Conservation (phyloP, 2,329 filamentous ascomycete genomes). For the Bipolaris oryzae region DNA sequence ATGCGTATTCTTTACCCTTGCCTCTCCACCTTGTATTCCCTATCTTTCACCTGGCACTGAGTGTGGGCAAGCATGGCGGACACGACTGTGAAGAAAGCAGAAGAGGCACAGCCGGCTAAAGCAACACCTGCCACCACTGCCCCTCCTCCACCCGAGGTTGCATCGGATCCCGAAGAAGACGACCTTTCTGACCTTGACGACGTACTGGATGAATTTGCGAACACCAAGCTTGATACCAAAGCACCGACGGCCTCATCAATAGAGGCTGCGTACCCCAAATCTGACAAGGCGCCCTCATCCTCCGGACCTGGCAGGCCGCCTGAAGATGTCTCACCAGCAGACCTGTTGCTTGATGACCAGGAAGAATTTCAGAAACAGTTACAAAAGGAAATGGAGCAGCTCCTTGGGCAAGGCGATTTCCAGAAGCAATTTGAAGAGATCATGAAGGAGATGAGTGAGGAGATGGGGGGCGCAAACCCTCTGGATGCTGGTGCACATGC, state of each 20-base stretch:
- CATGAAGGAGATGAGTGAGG: conserved; percentile 69
- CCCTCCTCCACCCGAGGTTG: conserved; percentile 46
- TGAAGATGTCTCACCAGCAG: conserved; percentile 37
- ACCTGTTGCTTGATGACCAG: conserved; percentile 41
- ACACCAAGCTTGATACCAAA: conserved; percentile 63
- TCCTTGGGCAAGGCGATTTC: conserved; percentile 77
- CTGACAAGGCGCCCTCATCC: conserved; percentile 45
- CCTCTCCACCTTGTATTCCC: not conserved
- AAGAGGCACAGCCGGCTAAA: conserved; percentile 23
- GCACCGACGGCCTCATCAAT: conserved; percentile 34
- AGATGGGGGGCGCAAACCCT: conserved; percentile 32
- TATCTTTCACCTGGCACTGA: not conserved
- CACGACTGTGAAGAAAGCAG: conserved; percentile 22
- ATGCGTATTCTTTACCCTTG: conserved; percentile 2
- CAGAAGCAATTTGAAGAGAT: conserved; percentile 78
- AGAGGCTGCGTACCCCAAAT: conserved; percentile 39
- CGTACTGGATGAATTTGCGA: conserved; percentile 88
- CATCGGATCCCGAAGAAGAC: conserved; percentile 90
- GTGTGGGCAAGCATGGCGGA: conserved; percentile 25
- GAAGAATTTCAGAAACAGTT: conserved; percentile 84
- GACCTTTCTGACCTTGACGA: conserved; percentile 93
- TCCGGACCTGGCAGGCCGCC: conserved; percentile 49
- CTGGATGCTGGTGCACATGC: conserved; percentile 22
- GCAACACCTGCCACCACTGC: conserved; percentile 14
- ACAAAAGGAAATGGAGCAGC: conserved; percentile 86